phyloP scores from a whole-genome alignment of 305 asterid genomes.

The Caryopteris hybrid region DNA sequence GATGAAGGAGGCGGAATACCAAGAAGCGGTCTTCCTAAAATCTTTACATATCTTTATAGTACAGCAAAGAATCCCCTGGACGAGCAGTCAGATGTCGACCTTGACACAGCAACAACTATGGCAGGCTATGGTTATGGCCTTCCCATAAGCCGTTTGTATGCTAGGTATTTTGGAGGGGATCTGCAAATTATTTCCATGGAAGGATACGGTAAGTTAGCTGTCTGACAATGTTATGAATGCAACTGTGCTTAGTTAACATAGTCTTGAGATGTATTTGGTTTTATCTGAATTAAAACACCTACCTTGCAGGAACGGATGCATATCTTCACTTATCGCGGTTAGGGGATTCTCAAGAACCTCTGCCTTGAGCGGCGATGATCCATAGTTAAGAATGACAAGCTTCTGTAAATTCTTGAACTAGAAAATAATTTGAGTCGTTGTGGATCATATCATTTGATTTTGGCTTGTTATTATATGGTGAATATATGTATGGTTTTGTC shows the following conservation, averaged over 20 bases:
- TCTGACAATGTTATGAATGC: too few species aligned
- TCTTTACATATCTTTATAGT: slow-evolving; percentile 88
- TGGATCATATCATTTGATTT: background rate
- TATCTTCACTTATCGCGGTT: slow-evolving; percentile 24
- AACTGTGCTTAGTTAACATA: background rate
- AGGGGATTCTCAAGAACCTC: slow-evolving; percentile 23
- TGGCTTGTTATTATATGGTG: background rate
- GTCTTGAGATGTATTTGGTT: too few species aligned
- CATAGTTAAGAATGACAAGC: background rate
- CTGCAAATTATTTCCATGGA: slow-evolving; percentile 96
- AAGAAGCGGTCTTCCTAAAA: slow-evolving; percentile 87
- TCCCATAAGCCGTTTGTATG: slow-evolving; percentile 94
- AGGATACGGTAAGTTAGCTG: slow-evolving; percentile 90
- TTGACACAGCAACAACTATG: slow-evolving; percentile 69
- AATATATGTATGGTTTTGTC: background rate
- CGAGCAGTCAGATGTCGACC: slow-evolving; percentile 56
- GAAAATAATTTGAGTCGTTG: background rate
- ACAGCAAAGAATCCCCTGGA: slow-evolving; percentile 88
- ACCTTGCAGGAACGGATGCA: slow-evolving; percentile 21
- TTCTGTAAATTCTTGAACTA: slow-evolving; percentile 1
- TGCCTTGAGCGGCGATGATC: too few species aligned
- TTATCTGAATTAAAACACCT: too few species aligned
- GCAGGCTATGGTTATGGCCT: slow-evolving; percentile 99
- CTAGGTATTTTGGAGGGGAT: slow-evolving; percentile 95
- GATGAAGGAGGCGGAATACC: slow-evolving; percentile 99